Evolutionary conservation across 495 filamentous ascomycete species (phyloP).

Genomic region (Penicillium chermesinum): DNA sequence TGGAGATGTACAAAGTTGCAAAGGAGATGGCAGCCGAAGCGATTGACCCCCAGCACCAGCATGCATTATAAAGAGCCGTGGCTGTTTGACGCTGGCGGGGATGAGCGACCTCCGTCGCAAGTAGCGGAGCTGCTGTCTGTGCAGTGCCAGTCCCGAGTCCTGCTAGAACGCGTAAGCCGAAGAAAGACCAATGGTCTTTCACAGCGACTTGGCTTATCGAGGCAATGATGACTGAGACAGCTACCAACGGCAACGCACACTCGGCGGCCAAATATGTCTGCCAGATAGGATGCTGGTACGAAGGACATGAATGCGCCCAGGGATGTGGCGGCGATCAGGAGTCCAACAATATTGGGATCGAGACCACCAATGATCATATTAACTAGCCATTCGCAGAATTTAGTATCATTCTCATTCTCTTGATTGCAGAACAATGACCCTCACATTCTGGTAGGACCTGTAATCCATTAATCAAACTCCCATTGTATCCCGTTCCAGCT

Average conservation of each 20-base stretch:
- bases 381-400: too few species aligned
- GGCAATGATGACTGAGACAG: constrained; percentile 11
- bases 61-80: constrained; percentile 22
- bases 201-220: constrained; percentile 12
- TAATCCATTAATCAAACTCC: constrained; percentile 23
- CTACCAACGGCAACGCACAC: constrained; percentile 15
- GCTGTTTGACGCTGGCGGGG: constrained; percentile 22
- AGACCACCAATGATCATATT: constrained; percentile 15
- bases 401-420: background rate
- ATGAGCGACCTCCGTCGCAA: constrained; percentile 23
- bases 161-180: constrained; percentile 16
- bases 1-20: constrained; percentile 13
- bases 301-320: constrained; percentile 21
- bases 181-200: constrained; percentile 20
- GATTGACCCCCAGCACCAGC: constrained; percentile 20
- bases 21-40: constrained; percentile 14
- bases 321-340: constrained; percentile 24
- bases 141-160: constrained; percentile 17
- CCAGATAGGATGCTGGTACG: constrained; percentile 20
- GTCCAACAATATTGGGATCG: constrained; percentile 16
- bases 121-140: constrained; percentile 20
- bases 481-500: constrained; percentile 24
- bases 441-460: constrained; percentile 23
- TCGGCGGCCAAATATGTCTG: constrained; percentile 18
- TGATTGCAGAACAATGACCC: background rate